phyloP scores from a whole-genome alignment of 352 stramenopile species.

The Thraustochytrium striatum region DNA sequence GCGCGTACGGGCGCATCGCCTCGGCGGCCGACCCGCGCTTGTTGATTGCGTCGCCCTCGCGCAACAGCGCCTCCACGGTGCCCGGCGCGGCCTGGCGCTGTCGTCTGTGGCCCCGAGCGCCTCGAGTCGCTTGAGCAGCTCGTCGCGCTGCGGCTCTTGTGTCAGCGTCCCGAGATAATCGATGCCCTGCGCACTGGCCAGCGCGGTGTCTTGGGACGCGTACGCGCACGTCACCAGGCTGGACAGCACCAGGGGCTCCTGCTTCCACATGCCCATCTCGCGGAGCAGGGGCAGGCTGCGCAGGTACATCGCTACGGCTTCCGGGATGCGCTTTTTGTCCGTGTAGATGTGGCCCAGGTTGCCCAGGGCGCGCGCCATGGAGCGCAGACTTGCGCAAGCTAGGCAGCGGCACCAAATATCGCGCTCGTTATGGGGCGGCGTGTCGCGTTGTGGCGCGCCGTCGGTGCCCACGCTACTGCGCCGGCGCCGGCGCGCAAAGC shows the following conservation, averaged over 20 bases:
- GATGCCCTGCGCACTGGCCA: not conserved
- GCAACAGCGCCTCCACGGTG: not conserved
- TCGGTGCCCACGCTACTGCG: not conserved
- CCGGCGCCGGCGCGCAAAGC: not conserved
- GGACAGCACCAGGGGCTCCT: constrained; percentile 29
- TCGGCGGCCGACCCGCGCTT: not conserved
- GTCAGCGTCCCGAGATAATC: constrained; percentile 32
- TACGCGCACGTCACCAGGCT: constrained; percentile 22
- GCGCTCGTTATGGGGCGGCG: not conserved
- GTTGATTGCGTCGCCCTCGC: not conserved
- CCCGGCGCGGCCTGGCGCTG: not conserved
- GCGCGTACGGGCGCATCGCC: not conserved
- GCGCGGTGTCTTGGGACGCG: not conserved
- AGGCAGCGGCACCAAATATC: constrained; percentile 35
- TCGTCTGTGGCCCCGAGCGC: constrained; percentile 2
- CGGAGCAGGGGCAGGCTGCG: constrained; percentile 3
- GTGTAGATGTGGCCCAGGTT: constrained; percentile 39
- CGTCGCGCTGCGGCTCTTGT: not conserved
- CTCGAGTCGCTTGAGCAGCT: not conserved
- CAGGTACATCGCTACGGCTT: constrained; percentile 17
- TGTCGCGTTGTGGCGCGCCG: not conserved
- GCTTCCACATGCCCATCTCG: constrained; percentile 44
- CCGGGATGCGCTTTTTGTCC: constrained; percentile 7
- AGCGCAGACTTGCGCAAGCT: constrained; percentile 4
- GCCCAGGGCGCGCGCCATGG: constrained; percentile 4